Conservation (phyloP, 2,329 filamentous ascomycete species). For the Lecanicillium sp. region DNA sequence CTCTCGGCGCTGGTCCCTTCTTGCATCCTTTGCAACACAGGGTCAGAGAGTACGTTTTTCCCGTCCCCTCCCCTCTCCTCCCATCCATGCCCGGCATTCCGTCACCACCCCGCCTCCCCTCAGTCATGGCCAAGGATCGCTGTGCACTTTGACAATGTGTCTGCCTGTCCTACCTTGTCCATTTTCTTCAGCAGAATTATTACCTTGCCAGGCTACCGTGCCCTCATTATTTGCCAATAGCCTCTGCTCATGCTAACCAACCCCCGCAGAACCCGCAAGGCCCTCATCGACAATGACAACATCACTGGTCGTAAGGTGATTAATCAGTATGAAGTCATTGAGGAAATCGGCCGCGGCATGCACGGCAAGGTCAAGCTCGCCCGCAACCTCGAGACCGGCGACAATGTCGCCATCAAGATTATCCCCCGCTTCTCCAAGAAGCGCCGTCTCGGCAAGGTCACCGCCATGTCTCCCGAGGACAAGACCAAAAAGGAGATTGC, state of each 20-base stretch:
- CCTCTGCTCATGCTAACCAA: constrained; percentile 2
- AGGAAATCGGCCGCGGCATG: constrained; percentile 90
- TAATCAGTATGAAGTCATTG: constrained; percentile 95
- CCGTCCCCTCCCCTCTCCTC: constrained; percentile 4
- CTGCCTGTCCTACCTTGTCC: too few species aligned
- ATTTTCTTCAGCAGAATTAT: too few species aligned
- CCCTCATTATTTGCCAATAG: constrained; percentile 2
- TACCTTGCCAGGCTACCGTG: too few species aligned
- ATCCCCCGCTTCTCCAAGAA: constrained; percentile 94
- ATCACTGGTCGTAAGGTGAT: constrained; percentile 91
- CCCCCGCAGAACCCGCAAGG: constrained; percentile 67
- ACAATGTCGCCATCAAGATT: constrained; percentile 95
- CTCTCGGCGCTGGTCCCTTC: constrained; percentile 47
- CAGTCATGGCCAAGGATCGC: too few species aligned
- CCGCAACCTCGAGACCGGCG: constrained; percentile 65
- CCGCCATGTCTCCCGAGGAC: constrained; percentile 55
- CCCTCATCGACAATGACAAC: constrained; percentile 80
- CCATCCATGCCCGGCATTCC: too few species aligned
- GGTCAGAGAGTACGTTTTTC: constrained; percentile 62
- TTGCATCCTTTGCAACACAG: constrained; percentile 66
- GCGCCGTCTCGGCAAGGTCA: constrained; percentile 79
- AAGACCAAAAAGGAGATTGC: constrained; percentile 95
- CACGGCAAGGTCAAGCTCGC: constrained; percentile 98
- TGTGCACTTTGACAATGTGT: too few species aligned
- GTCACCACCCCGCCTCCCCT: too few species aligned